Evolutionary conservation across 2,329 filamentous ascomycete species (phyloP).

Genomic region (Chalara sp.): DNA sequence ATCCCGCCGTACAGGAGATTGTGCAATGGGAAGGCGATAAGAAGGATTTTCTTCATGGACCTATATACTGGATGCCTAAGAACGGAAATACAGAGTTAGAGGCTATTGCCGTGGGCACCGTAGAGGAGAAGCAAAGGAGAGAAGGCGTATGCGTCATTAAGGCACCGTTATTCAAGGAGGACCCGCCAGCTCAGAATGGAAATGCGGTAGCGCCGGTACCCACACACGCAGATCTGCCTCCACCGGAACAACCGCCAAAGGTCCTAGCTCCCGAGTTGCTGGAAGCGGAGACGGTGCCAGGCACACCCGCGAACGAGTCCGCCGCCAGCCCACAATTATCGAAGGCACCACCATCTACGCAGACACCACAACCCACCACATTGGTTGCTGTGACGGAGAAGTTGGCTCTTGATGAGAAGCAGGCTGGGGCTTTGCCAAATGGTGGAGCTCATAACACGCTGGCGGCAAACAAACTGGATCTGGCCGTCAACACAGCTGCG

Average conservation of each 20-base stretch:
- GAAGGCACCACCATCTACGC: too few species aligned
- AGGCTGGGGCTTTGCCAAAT: too few species aligned
- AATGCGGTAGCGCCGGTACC: not conserved
- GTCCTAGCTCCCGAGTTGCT: not conserved
- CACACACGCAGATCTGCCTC: not conserved
- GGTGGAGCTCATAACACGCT: too few species aligned
- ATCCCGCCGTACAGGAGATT: conserved; percentile 48
- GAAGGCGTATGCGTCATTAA: conserved; percentile 28
- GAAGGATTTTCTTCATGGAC: conserved; percentile 48
- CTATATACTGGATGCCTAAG: conserved; percentile 49
- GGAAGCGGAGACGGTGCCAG: not conserved
- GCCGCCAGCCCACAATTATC: too few species aligned
- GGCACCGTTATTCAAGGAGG: not conserved
- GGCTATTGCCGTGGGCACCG: conserved; percentile 46
- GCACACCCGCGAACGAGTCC: not conserved
- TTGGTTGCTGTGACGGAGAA: too few species aligned
- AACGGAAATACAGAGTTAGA: conserved; percentile 33
- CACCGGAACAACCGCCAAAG: not conserved
- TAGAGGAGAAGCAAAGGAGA: conserved; percentile 36
- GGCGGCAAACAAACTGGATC: too few species aligned
- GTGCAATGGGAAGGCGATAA: conserved; percentile 46
- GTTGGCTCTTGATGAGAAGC: too few species aligned
- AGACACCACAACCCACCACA: too few species aligned
- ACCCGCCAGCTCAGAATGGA: not conserved
- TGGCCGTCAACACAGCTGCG: too few species aligned